These are phyloP conservation scores for Vigna trinervia DNA, from an alignment of 306 rosid species.

Conservation along the genomic window DNA sequence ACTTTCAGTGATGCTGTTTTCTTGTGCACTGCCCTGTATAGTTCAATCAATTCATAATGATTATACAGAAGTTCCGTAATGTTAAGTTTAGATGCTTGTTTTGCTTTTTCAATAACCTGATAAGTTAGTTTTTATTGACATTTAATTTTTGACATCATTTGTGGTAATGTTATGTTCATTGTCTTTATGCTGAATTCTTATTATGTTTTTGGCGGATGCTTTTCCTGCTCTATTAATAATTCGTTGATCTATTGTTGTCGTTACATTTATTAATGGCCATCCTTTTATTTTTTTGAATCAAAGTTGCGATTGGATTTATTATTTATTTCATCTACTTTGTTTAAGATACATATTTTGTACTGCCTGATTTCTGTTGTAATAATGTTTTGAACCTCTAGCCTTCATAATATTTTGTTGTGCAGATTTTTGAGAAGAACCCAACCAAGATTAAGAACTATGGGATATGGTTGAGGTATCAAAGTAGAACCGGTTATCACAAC, in stretches of 20 bases:
- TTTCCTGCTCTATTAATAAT: too few relatives aligned
- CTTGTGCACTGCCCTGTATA: too few relatives aligned
- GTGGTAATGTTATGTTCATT: too few relatives aligned
- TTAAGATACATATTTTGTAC: too few relatives aligned
- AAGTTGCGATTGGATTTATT: not conserved
- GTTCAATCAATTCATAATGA: too few relatives aligned
- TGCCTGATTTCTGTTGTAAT: not conserved
- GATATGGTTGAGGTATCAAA: slow-evolving; percentile 88
- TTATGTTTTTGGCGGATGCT: not conserved
- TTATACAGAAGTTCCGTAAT: too few relatives aligned
- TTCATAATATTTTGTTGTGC: not conserved
- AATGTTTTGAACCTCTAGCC: not conserved
- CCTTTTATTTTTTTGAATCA: not conserved
- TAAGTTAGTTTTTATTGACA: too few relatives aligned
- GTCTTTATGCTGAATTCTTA: not conserved
- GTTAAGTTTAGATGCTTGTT: not conserved
- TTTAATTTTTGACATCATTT: too few relatives aligned
- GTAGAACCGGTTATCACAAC: slow-evolving; percentile 93
- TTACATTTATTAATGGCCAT: not conserved
- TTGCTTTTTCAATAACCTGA: too few relatives aligned
- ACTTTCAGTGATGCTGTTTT: not conserved
- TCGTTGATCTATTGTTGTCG: not conserved
- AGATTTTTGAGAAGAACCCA: slow-evolving; percentile 94
- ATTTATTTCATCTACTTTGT: not conserved
- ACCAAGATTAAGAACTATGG: slow-evolving; percentile 86